A percentile compares a stretch with the other conserved stretches of the same genome.
Evolutionary conservation across 805 yeast species (phyloP).

Genomic region (Millerago galiae): DNA sequence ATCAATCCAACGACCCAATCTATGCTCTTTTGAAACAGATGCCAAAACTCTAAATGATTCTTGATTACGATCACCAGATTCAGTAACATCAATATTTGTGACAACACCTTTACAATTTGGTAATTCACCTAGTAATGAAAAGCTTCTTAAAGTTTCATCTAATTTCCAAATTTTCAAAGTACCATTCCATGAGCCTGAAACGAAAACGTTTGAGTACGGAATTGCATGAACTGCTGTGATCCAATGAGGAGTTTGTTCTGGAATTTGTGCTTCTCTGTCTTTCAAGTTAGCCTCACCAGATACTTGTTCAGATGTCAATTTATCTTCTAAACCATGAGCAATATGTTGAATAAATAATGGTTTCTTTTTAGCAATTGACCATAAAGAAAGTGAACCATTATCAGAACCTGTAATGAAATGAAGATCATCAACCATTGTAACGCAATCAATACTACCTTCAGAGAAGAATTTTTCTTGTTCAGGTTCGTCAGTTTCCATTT

Average conservation of each 20-base stretch:
- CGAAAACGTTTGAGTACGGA: constrained; percentile 78
- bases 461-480: constrained; percentile 38
- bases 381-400: constrained; percentile 82
- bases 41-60: constrained; percentile 54
- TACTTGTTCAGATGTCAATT: constrained; percentile 42
- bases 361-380: constrained; percentile 89
- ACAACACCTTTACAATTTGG: constrained; percentile 63
- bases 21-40: constrained; percentile 76
- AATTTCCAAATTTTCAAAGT: constrained; percentile 72
- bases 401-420: constrained; percentile 94
- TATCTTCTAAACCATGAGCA: constrained; percentile 70
- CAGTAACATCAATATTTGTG: constrained; percentile 52
- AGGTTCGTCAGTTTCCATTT: constrained; percentile 26
- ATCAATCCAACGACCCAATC: constrained; percentile 80
- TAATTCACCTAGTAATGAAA: constrained; percentile 50
- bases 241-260: constrained; percentile 75
- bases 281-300: constrained; percentile 42
- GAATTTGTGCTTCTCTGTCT: constrained; percentile 44
- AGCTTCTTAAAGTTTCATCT: constrained; percentile 54
- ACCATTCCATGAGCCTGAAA: constrained; percentile 89
- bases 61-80: constrained; percentile 45
- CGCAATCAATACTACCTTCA: constrained; percentile 90
- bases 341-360: constrained; percentile 63
- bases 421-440: constrained; percentile 85
- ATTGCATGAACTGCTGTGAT: constrained; percentile 76